Percentiles rank a stretch among this genome's conserved stretches.
Conservation (phyloP, 2,329 filamentous ascomycete genomes). For the Cercospora citrullina region DNA sequence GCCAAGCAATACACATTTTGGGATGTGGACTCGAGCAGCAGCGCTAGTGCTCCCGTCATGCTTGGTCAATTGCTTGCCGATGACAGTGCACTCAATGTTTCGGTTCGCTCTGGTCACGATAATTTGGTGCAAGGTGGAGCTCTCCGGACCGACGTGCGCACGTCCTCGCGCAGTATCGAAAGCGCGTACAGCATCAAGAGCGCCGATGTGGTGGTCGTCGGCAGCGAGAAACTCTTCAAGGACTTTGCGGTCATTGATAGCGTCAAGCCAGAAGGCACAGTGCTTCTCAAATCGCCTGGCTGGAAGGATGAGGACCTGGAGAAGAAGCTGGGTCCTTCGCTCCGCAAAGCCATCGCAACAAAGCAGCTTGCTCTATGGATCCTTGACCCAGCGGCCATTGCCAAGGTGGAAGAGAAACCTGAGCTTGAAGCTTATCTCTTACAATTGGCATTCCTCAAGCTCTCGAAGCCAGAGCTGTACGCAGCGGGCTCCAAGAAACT, state of each 20-base stretch:
- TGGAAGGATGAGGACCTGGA: slow-evolving; percentile 87
- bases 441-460: slow-evolving; percentile 79
- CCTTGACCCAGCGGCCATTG: slow-evolving; percentile 69
- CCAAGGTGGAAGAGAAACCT: slow-evolving; percentile 66
- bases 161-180: slow-evolving; percentile 78
- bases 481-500: slow-evolving; percentile 66
- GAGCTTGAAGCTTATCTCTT: slow-evolving; percentile 65
- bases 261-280: slow-evolving; percentile 42
- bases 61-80: slow-evolving; percentile 61
- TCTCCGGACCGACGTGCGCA: slow-evolving; percentile 80
- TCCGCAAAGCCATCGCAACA: slow-evolving; percentile 70
- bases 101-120: slow-evolving; percentile 60
- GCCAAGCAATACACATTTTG: slow-evolving; percentile 90
- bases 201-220: slow-evolving; percentile 77
- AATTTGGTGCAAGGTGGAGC: slow-evolving; percentile 72
- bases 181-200: slow-evolving; percentile 77
- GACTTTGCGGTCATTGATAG: slow-evolving; percentile 65
- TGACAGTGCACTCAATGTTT: slow-evolving; percentile 62
- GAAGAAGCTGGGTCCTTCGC: slow-evolving; percentile 71
- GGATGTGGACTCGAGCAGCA: slow-evolving; percentile 76
- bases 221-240: slow-evolving; percentile 75
- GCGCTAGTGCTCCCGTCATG: slow-evolving; percentile 63
- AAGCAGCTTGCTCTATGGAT: slow-evolving; percentile 72
- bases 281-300: slow-evolving; percentile 66
- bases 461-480: slow-evolving; percentile 68